Evolutionary conservation across 768 basidiomycete species (phyloP).

Genomic region (Tylopilus cervinicoccineus): DNA sequence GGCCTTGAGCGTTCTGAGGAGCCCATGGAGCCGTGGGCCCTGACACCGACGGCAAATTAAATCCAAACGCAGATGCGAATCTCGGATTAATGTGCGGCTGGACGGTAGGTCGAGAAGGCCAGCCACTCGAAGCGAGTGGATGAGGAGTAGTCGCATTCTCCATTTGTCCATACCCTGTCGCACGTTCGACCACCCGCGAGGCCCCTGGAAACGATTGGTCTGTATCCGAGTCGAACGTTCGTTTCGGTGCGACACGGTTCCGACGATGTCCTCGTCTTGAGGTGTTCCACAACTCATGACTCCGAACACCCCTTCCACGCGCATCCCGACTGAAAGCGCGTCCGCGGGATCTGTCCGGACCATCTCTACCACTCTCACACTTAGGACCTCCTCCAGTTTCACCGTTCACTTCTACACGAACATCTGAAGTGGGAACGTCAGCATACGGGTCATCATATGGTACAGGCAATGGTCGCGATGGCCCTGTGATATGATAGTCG

Average conservation of each 20-base stretch:
- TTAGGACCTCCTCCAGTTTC: slow-evolving; percentile 21
- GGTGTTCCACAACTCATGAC: slow-evolving; percentile 14
- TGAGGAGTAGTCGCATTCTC: slow-evolving; percentile 21
- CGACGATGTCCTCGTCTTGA: slow-evolving; percentile 17
- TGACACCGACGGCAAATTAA: slow-evolving; percentile 33
- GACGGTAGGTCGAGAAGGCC: slow-evolving; percentile 32
- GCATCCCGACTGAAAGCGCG: slow-evolving; percentile 26
- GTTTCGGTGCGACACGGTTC: slow-evolving; percentile 14
- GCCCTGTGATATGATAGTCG: slow-evolving; percentile 46
- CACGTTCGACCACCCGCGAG: slow-evolving; percentile 44
- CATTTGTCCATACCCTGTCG: slow-evolving; percentile 40
- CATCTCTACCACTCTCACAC: slow-evolving; percentile 17
- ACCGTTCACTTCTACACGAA: neutral
- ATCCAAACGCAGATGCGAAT: slow-evolving; percentile 65
- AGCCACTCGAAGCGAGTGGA: slow-evolving; percentile 9
- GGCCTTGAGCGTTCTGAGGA: slow-evolving; percentile 15
- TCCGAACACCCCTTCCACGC: slow-evolving; percentile 25
- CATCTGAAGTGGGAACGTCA: slow-evolving; percentile 37
- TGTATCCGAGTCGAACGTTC: slow-evolving; percentile 30
- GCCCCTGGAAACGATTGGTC: slow-evolving; percentile 38
- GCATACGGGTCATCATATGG: slow-evolving; percentile 83
- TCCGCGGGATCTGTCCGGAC: slow-evolving; percentile 2
- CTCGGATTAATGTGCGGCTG: slow-evolving; percentile 85
- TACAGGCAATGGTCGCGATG: slow-evolving; percentile 60
- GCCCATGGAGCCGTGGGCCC: slow-evolving; percentile 22